phyloP scores from a whole-genome alignment of 2,329 filamentous ascomycete species.

The Aspergillus nomiae region DNA sequence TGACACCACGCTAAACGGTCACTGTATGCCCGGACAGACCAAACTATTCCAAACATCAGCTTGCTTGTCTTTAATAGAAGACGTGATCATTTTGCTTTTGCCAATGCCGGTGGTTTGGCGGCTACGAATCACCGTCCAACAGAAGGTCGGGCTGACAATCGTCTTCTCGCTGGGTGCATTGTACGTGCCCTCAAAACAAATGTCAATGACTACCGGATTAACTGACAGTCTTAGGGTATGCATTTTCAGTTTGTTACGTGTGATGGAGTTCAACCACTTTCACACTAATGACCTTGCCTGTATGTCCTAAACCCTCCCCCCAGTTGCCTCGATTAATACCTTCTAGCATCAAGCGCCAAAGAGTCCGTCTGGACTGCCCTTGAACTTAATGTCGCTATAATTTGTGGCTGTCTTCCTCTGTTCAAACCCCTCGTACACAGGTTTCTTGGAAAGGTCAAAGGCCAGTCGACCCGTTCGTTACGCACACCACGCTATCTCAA shows the following conservation, averaged over 20 bases:
- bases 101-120: slow-evolving; percentile 23
- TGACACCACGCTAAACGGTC: slow-evolving; percentile 16
- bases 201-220: neutral
- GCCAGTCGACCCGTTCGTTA: neutral
- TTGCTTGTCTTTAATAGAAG: slow-evolving; percentile 16
- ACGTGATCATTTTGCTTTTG: slow-evolving; percentile 21
- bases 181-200: neutral
- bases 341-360: slow-evolving; percentile 23
- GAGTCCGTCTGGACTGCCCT: slow-evolving; percentile 24
- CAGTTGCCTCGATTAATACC: neutral
- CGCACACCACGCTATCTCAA: slow-evolving; percentile 7
- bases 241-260: slow-evolving; percentile 10
- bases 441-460: slow-evolving; percentile 11
- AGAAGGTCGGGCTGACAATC: slow-evolving; percentile 11
- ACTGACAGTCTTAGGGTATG: neutral
- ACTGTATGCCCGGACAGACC: slow-evolving; percentile 21
- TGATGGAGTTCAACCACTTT: slow-evolving; percentile 10
- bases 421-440: slow-evolving; percentile 20
- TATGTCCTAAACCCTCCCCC: neutral
- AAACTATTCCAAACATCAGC: slow-evolving; percentile 19
- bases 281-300: slow-evolving; percentile 12
- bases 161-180: slow-evolving; percentile 18
- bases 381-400: slow-evolving; percentile 23
- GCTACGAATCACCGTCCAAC: slow-evolving; percentile 11
- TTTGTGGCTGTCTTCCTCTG: slow-evolving; percentile 22